Percentiles rank a stretch among this genome's conserved stretches.
Conservation (phyloP, 352 stramenopile genomes). For the Globisporangium spiculum region DNA sequence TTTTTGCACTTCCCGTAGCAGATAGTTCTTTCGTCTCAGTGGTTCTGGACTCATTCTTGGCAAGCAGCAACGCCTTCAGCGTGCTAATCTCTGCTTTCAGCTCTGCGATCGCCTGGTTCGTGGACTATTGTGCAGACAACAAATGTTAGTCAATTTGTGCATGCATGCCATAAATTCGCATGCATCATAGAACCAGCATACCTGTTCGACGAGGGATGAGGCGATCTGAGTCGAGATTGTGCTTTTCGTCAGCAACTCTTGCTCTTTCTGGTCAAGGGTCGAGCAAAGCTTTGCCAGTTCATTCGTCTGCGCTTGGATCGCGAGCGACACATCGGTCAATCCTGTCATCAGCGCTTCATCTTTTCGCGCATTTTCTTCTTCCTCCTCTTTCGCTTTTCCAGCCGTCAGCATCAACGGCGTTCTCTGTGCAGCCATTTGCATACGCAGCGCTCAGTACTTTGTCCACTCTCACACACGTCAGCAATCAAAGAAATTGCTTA, state of each 20-base stretch:
- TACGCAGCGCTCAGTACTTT: background rate
- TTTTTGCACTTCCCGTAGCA: background rate
- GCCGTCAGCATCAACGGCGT: conserved; percentile 43
- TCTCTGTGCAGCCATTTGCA: conserved; percentile 19
- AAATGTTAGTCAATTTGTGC: background rate
- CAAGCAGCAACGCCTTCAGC: conserved; percentile 52
- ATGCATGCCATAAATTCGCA: background rate
- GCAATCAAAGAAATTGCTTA: conserved; percentile 21
- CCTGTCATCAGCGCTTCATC: conserved; percentile 44
- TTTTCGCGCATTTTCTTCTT: conserved; percentile 48
- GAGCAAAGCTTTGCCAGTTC: conserved; percentile 54
- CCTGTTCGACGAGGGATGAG: conserved; percentile 47
- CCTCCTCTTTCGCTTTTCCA: conserved; percentile 45
- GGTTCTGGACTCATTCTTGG: conserved; percentile 23
- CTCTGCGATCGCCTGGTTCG: conserved; percentile 58
- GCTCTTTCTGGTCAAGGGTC: conserved; percentile 58
- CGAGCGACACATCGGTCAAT: conserved; percentile 43
- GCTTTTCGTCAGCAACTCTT: conserved; percentile 43
- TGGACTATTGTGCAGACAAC: conserved; percentile 21
- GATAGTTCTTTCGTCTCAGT: background rate
- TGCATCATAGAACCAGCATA: background rate
- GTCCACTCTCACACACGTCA: background rate
- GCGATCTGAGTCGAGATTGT: conserved; percentile 42
- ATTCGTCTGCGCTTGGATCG: conserved; percentile 65
- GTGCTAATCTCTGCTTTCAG: conserved; percentile 69